Evolutionary conservation across 768 basidiomycete species (phyloP).

Genomic region (Calocybe indica): DNA sequence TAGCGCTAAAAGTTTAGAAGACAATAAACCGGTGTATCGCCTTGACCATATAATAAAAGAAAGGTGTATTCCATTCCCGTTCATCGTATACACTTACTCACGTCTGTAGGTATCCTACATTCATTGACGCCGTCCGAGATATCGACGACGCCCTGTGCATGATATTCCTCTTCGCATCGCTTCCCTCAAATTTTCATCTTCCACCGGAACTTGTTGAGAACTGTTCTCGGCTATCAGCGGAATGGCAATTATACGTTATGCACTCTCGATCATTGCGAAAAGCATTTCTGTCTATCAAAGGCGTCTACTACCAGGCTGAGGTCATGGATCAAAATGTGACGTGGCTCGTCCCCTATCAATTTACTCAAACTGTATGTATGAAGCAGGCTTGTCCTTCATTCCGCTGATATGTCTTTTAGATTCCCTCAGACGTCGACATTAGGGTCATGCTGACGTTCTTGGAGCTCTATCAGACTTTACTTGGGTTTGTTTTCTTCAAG

Average conservation of each 20-base stretch:
- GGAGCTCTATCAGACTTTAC: slow-evolving; percentile 94
- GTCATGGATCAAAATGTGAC: slow-evolving; percentile 88
- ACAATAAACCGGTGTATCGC: slow-evolving; percentile 85
- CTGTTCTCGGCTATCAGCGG: slow-evolving; percentile 82
- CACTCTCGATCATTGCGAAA: slow-evolving; percentile 80
- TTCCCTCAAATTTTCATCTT: slow-evolving; percentile 82
- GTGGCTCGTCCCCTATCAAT: slow-evolving; percentile 97
- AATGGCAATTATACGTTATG: slow-evolving; percentile 97
- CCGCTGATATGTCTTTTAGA: slow-evolving; percentile 34
- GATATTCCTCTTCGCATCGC: slow-evolving; percentile 85
- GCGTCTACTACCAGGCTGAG: slow-evolving; percentile 96
- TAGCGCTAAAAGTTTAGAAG: slow-evolving; percentile 88
- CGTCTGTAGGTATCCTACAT: slow-evolving; percentile 84
- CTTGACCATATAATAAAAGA: slow-evolving; percentile 98
- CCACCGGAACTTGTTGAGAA: slow-evolving; percentile 83
- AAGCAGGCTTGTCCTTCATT: neutral
- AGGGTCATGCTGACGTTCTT: slow-evolving; percentile 98
- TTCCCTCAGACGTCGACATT: slow-evolving; percentile 93
- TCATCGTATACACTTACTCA: slow-evolving; percentile 7
- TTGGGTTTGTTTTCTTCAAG: slow-evolving; percentile 96
- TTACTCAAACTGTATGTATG: slow-evolving; percentile 82
- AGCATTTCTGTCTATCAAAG: slow-evolving; percentile 95
- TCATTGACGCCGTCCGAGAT: slow-evolving; percentile 91
- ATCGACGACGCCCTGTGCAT: slow-evolving; percentile 97
- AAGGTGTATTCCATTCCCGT: slow-evolving; percentile 47